Evolutionary conservation across 1,139 yeast species (phyloP).

Genomic region (Sugiyamaella xylanicola): DNA sequence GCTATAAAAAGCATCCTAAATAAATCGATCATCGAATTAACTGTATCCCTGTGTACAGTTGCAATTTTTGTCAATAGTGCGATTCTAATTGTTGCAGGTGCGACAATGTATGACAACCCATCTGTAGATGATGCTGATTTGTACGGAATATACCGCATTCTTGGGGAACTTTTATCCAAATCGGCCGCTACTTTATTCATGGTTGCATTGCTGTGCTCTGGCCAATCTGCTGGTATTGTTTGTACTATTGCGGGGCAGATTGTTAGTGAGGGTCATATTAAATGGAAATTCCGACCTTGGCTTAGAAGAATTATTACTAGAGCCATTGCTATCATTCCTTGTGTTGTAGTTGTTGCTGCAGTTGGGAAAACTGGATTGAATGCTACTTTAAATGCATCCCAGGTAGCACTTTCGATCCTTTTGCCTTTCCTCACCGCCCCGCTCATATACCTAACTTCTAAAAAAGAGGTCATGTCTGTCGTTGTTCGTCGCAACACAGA

Average conservation of each 20-base stretch:
- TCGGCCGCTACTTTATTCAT: constrained; percentile 77
- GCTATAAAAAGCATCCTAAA: constrained; percentile 69
- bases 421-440: constrained; percentile 80
- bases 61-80: constrained; percentile 82
- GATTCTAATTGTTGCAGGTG: constrained; percentile 73
- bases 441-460: constrained; percentile 70
- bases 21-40: constrained; percentile 66
- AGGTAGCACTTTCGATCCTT: constrained; percentile 70
- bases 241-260: constrained; percentile 89
- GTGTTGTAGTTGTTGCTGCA: constrained; percentile 55
- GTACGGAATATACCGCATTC: constrained; percentile 64
- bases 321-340: constrained; percentile 70
- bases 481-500: constrained; percentile 42
- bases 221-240: constrained; percentile 82
- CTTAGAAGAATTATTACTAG: constrained; percentile 70
- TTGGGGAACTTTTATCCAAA: constrained; percentile 61
- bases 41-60: constrained; percentile 66
- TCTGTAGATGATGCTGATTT: constrained; percentile 75
- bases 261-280: constrained; percentile 78
- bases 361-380: constrained; percentile 69
- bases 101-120: constrained; percentile 61
- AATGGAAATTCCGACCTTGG: constrained; percentile 80
- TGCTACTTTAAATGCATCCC: constrained; percentile 70
- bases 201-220: constrained; percentile 72
- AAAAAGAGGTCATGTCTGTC: constrained; percentile 62